Evolutionary conservation across 148 eudicot genomes (phyloP), one percentile per base, ranked within the genome.

Genomic region (Dysphania ambrosioides): DNA sequence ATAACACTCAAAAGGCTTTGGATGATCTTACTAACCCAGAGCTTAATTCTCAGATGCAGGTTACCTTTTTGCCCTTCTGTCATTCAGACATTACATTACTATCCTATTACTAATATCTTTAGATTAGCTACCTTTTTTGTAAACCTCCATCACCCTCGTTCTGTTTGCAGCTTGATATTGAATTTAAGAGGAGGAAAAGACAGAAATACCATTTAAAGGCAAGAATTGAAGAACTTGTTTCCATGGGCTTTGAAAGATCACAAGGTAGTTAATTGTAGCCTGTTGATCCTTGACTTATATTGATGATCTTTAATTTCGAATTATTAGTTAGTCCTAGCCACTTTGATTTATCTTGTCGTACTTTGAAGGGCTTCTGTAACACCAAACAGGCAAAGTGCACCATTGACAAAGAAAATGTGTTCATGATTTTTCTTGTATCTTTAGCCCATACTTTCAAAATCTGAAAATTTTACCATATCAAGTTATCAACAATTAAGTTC

Each of bases 11-110:
- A 67, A 87, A 79, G 74, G 91, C 97, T 78, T 80, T 95, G 80
- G 97, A 92, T 87, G 90, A 88, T 82, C 85, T 95, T 77, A 95
- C 98, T 34, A 85, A 90, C 75, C 92, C 88, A 44, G 93, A 92
- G 67, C 75, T 85, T 38, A 92, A 89, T 84, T 73, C 91, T 73
- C 78, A 70, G 68, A 80, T 94, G 67, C 98, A 94, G 87, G 98
- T 88, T 23, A 70, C 53, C 47, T 36, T 53, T 74, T 16, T 63
- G 34, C 18, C 18, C 11, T 40, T 64, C 53, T 11, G n/a, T n/a
- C n/a, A n/a, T n/a, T n/a, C n/a, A n/a, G n/a, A n/a, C n/a, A n/a
- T n/a, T 11, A 47, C 40, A 47, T 62, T 49, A 19, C 69, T 57
- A 65, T 58, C 70, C 44, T 44, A 18, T 55, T 35, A 11, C 38